Percentiles rank a stretch among this genome's conserved stretches.
Conservation (phyloP, 2,329 filamentous ascomycete genomes). For the Sporothrix dimorphospora region DNA sequence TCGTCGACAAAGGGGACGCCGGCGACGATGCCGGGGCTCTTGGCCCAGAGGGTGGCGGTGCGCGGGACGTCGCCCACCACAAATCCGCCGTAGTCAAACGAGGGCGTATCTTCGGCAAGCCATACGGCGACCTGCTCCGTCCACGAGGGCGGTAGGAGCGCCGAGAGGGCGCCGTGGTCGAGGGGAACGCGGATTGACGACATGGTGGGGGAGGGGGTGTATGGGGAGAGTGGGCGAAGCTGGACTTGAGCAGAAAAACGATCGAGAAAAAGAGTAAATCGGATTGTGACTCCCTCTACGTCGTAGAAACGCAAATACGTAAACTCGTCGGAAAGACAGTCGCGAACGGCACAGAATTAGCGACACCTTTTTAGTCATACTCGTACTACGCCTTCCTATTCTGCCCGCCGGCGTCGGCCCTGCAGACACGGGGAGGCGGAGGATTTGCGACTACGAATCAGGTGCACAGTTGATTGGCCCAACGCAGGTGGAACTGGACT, state of each 20-base stretch:
- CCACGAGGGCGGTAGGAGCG: conserved; percentile 84
- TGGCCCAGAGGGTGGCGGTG: conserved; percentile 69
- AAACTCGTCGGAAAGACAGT: conserved; percentile 3
- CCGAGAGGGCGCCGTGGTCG: conserved; percentile 50
- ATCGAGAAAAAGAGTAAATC: not conserved
- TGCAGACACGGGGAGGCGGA: not conserved
- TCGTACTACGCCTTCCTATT: not conserved
- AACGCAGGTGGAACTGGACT: not conserved
- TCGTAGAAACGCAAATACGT: not conserved
- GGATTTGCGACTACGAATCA: not conserved
- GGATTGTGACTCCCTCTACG: not conserved
- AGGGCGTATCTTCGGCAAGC: conserved; percentile 95
- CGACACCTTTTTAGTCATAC: conserved; percentile 8
- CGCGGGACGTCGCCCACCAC: conserved; percentile 77
- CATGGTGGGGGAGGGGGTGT: not conserved
- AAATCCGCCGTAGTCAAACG: conserved; percentile 96
- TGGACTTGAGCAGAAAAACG: not conserved
- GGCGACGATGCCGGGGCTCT: conserved; percentile 79
- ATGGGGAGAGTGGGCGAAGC: not conserved
- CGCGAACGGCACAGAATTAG: conserved; percentile 5
- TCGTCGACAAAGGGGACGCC: conserved; percentile 95
- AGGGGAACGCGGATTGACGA: conserved; percentile 29
- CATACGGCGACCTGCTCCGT: conserved; percentile 78
- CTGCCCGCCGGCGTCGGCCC: conserved; percentile 12
- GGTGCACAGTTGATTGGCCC: no score